phyloP scores from a whole-genome alignment of 208 protist genomes.

The Sergeia podlipaevii region DNA sequence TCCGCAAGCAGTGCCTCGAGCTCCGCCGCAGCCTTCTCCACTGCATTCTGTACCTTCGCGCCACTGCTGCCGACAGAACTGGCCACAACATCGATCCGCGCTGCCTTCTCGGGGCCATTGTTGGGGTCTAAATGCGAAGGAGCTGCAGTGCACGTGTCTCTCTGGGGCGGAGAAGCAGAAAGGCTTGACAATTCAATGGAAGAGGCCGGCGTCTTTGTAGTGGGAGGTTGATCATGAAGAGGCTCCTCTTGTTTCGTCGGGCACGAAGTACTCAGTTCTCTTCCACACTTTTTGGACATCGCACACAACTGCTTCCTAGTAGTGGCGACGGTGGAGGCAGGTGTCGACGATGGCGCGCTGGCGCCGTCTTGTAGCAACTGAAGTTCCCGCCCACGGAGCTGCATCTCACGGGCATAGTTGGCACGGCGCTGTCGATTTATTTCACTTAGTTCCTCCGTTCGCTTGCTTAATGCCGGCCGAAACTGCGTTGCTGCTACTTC shows the following conservation, averaged over 20 bases:
- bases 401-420: slow-evolving; percentile 20
- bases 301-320: no score
- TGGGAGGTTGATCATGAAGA: no score
- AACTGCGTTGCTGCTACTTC: slow-evolving; percentile 9
- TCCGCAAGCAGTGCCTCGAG: slow-evolving; percentile 2
- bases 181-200: slow-evolving; percentile 36
- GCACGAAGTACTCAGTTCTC: no score
- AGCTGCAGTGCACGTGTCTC: no score
- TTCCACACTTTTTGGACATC: no score
- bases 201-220: no score
- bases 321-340: not conserved
- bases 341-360: not conserved
- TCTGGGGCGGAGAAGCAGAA: slow-evolving; percentile 12
- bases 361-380: slow-evolving; percentile 8
- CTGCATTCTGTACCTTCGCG: not conserved
- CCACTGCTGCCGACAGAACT: not conserved
- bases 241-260: no score
- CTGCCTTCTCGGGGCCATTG: no score
- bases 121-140: no score
- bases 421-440: slow-evolving; percentile 20
- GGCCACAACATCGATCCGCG: not conserved
- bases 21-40: slow-evolving; percentile 1
- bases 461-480: slow-evolving; percentile 19
- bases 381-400: slow-evolving; percentile 19
- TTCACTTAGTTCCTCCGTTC: slow-evolving; percentile 29